Conservation (phyloP, 1,284 basidiomycete genomes). For the Trichosporon inkin region DNA sequence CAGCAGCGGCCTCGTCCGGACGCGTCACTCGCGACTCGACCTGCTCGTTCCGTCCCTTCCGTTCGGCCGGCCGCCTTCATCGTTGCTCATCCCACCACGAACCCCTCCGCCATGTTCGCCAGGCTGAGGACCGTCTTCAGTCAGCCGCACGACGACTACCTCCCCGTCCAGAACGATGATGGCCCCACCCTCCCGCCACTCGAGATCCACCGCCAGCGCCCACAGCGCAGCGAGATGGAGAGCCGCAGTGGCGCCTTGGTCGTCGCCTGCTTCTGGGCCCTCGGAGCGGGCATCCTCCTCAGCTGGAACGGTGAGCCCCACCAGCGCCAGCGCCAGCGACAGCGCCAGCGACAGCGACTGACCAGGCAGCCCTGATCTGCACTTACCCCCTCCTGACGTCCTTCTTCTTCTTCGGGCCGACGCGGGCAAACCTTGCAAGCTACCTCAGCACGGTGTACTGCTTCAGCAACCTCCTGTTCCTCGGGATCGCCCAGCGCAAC, state of each 20-base stretch:
- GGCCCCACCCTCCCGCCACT: conserved; percentile 4
- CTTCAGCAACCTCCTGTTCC: conserved; percentile 47
- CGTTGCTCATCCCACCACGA: too few relatives aligned
- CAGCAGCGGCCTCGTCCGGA: too few relatives aligned
- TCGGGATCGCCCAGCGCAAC: conserved; percentile 44
- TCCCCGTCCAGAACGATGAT: background rate
- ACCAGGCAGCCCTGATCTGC: conserved; percentile 44
- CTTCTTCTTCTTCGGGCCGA: conserved; percentile 33
- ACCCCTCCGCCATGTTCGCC: too few relatives aligned
- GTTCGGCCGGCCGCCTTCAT: too few relatives aligned
- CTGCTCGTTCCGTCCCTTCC: too few relatives aligned
- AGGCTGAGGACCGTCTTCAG: background rate
- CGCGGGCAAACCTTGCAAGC: conserved; percentile 37
- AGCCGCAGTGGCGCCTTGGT: background rate
- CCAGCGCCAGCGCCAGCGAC: background rate
- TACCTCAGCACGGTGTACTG: conserved; percentile 44
- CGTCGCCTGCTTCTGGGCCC: conserved; percentile 39
- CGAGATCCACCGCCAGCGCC: background rate
- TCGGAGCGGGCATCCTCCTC: conserved; percentile 48
- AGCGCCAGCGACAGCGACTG: conserved; percentile 6
- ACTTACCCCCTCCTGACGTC: conserved; percentile 42
- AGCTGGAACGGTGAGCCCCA: conserved; percentile 47
- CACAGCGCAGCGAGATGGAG: conserved; percentile 1
- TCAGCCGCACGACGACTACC: background rate
- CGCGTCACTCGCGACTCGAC: too few relatives aligned